Evolutionary conservation across 352 stramenopile species (phyloP), one percentile per base, ranked within the genome.

Genomic region (Globisporangium cystogenes): DNA sequence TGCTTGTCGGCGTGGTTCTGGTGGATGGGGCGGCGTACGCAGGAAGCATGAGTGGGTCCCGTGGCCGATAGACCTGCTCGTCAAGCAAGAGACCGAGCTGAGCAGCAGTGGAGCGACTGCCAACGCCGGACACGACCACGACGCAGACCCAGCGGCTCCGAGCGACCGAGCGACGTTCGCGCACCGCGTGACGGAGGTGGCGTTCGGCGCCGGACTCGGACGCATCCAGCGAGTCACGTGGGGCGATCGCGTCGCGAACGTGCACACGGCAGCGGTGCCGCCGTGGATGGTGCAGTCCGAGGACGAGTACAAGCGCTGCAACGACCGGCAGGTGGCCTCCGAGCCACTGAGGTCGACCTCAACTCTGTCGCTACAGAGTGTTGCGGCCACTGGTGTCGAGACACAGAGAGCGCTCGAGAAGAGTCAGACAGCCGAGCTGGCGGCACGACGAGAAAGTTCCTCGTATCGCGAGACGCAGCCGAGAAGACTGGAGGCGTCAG

Each of bases 241-340:
- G 78, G 60, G 65, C 0, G 37, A 62, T 8, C 51, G 24, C 7
- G 62, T 90, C 14, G 64, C 67, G 20, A 92, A 92, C 55, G 64
- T 92, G 24, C 77, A 90, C 59, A 81, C 76, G 0, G 64, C 60
- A 1, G 82, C 77, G 0, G 59, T 90, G 8, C 82, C 82, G 18
- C 82, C 82, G 7, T 92, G 82, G 82, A 76, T 92, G 74, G 78
- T 89, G 36, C 51, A 71, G 27, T 74, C 57, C 0, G 79, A 87
- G 57, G 76, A 87, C 36, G 82, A 88, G 36, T 90, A 92, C 67
- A 81, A 75, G 51, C 59, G 66, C 5, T 75, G 66, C 48, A 89
- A 90, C 41, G 49, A 52, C 23, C 60, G 70, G n/a, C 53, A 68
- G 23, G n/a, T 7, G 3, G 44, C 18, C 12, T 8, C 10, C 3